Evolutionary conservation across 2,329 filamentous ascomycete species (phyloP), one percentile per base, ranked within the genome.

Genomic region (Microcera coccophila): DNA sequence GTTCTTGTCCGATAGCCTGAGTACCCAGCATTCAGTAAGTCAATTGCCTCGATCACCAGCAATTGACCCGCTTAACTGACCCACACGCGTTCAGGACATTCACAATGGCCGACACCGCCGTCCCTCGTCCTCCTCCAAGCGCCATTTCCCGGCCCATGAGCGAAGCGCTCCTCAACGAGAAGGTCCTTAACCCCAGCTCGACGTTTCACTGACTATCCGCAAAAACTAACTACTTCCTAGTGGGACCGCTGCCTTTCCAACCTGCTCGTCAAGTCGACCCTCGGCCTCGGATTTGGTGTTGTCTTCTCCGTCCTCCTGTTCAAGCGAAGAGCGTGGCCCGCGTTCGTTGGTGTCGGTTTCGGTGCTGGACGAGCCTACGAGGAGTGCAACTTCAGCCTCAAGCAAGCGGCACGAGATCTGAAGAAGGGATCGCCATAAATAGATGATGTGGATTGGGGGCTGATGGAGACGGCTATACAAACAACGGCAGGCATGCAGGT

Each of bases 201-300:
- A 26, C 14, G 2, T n/a, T 28, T 26, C 15, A 11, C n/a, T 10
- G 11, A 5, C n/a, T n/a, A n/a, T n/a, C n/a, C 5, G 9, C 14
- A 11, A 12, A 28, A 54, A 19, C 57, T 54, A 48, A 66, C 55
- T 50, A 21, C 47, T 14, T 16, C 14, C 50, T 50, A 98, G 93
- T 98, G 93, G 93, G 93, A 98, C 69, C 91, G 87, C 74, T 96
- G 93, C 72, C 84, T 98, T 59, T 97, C 93, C 59, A 96, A 94
- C 64, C 82, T 96, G 70, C 82, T 98, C 66, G 94, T 98, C 77
- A 90, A 94, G 71, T 97, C 91, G 54, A 85, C 87, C 43, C 85
- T 98, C 69, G 93, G 93, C 63, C 86, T 97, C 66, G 89, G 87
- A 58, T 98, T 98, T 73, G 93, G 93, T 66, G 85, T 98, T 68